Evolutionary conservation across 352 stramenopile genomes (phyloP), one percentile per base, ranked within the genome.

Genomic region (Hyaloperonospora arabidopsidis): DNA sequence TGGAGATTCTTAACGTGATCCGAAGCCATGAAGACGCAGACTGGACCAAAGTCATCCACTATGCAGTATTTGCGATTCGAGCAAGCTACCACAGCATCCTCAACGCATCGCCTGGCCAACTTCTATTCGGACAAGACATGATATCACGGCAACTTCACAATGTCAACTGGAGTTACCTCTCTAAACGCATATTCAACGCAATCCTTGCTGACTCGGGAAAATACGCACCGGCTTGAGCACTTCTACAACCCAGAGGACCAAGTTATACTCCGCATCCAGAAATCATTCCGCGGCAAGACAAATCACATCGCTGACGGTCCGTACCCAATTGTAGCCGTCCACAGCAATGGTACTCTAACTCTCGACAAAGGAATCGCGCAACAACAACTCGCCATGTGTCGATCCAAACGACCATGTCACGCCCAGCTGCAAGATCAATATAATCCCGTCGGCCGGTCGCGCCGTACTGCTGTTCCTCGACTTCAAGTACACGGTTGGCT

Each of bases 1-100:
- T 56, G 2, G 51, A 65, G 15, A 44, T 65, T 8, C 1, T 52
- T 0, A 60, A 60, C 23, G 35, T 2, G 4, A 10, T 41, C 5
- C 35, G 35, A 5, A 14, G 35, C 35, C 15, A 41, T 41, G 12
- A 15, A 5, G 13, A 41, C 5, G 11, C 11, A 5, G 35, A 41
- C 11, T 41, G 11, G 35, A 15, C 2, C 4, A 15, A 41, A 41
- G 35, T n/a, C 4, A 5, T 41, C 2, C 11, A 15, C 11, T 41
- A 41, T 15, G 35, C 11, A 2, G 35, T 15, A 3, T 18, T 18
- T 10, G 35, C 11, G 4, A 3, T 41, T 41, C 35, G 2, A 41
- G 2, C 35, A 5, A 29, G 25, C 7, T 29, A 29, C 25, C 25
- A 29, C 25, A 46, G n/a, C n/a, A 46, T 46, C 12, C n/a, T 46